Evolutionary conservation across 305 asterid species (phyloP), one percentile per base, ranked within the genome.

Genomic region (Ilex paraguariensis): DNA sequence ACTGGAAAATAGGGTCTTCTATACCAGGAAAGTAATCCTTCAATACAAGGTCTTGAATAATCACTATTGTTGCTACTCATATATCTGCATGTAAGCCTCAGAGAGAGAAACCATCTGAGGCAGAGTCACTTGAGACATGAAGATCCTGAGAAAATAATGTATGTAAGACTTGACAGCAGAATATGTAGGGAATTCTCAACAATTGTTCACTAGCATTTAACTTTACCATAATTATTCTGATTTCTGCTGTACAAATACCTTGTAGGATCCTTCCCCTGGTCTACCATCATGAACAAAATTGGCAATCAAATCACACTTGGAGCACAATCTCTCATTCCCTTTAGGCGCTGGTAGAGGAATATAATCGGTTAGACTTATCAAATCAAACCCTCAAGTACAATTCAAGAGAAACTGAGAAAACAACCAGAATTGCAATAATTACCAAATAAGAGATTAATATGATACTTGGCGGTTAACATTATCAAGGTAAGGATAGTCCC

Each of bases 391-490:
- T 10, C 4, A 46, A 10, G 3, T 3, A 11, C 3, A 8, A 46
- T 3, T 46, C 4, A 8, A 10, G 6, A 46, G 3, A 46, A 13
- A 46, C 51, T 46, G n/a, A 46, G 51, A 46, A 13, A 46, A 46
- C n/a, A 10, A 46, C 4, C 3, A 10, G 12, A 10, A 46, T 46
- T 10, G 3, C 51, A 13, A 10, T 3, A 46, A 46, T 46, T 8
- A 10, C 3, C 12, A 8, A 10, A 46, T 10, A 46, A 46, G 51
- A 8, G n/a, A 14, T 52, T 3, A 5, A 93, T n/a, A n/a, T n/a
- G n/a, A n/a, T n/a, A n/a, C 98, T 96, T 93, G 98, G 74, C 97
- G 81, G 73, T 90, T 90, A 58, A 93, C 97, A 33, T 96, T 90
- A 58, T 93, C 98, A 46, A 93, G 98, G 74, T 87, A 83, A 30